Evolutionary conservation across 192 early-diverging fungal species (phyloP).

Genomic region (Chytriomyces sp.): DNA sequence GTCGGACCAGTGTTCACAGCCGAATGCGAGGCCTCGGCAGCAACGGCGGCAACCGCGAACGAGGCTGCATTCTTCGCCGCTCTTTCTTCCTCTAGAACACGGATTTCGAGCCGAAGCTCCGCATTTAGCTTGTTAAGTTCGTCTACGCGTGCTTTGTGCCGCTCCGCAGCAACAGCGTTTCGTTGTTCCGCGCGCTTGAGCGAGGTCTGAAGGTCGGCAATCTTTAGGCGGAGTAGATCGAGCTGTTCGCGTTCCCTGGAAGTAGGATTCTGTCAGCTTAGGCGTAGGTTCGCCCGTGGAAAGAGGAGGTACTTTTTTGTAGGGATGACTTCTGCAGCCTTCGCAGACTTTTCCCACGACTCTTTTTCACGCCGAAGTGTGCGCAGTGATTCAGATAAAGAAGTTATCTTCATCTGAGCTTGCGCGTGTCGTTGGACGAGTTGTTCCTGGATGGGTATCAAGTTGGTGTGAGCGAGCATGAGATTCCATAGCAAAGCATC

Average conservation of each 20-base stretch:
- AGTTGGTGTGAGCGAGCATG: too few relatives aligned
- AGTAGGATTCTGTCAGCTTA: not conserved
- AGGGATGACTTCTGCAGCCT: constrained; percentile 6
- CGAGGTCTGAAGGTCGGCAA: constrained; percentile 24
- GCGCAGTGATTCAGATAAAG: not conserved
- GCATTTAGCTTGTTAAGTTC: constrained; percentile 37
- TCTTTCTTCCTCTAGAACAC: constrained; percentile 41
- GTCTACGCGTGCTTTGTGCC: constrained; percentile 32
- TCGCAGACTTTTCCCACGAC: not conserved
- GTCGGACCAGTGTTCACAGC: too few relatives aligned
- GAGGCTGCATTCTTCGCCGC: constrained; percentile 10
- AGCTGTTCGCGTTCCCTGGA: constrained; percentile 49
- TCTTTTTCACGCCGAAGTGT: not conserved
- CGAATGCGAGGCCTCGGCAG: too few relatives aligned
- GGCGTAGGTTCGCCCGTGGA: not conserved
- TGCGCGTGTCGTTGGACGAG: not conserved
- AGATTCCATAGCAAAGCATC: too few relatives aligned
- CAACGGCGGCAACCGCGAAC: not conserved
- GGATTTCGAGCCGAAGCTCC: constrained; percentile 42
- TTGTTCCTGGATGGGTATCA: not conserved
- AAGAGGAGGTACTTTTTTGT: not conserved
- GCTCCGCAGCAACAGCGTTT: constrained; percentile 27
- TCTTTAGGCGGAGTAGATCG: constrained; percentile 36
- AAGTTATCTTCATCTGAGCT: too few relatives aligned
- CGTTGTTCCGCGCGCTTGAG: constrained; percentile 34